A percentile compares a stretch with the other conserved stretches of the same genome.
phyloP scores from a whole-genome alignment of 768 basidiomycete species.

The Lepiota brunneoincarnata region DNA sequence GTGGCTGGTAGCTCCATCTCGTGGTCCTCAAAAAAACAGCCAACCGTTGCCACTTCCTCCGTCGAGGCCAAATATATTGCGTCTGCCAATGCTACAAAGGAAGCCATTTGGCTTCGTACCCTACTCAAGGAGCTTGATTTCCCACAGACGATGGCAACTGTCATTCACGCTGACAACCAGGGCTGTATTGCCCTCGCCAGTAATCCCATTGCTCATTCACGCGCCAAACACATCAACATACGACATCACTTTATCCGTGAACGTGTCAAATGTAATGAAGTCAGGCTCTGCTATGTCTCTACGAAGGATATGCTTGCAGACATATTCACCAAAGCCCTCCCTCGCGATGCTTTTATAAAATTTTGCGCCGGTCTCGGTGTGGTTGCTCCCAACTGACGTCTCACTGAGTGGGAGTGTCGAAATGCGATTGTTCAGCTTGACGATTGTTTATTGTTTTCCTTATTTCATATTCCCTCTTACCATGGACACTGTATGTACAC shows the following conservation, averaged over 20 bases:
- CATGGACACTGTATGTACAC: too few species aligned
- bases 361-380: too few species aligned
- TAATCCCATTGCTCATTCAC: constrained; percentile 15
- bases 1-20: constrained; percentile 26
- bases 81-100: constrained; percentile 26
- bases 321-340: constrained; percentile 17
- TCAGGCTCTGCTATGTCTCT: constrained; percentile 11
- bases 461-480: too few species aligned
- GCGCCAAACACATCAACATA: constrained; percentile 18
- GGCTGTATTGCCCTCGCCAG: constrained; percentile 14
- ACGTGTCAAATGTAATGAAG: background rate
- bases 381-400: too few species aligned
- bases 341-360: too few species aligned
- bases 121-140: too few species aligned
- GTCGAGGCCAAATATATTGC: constrained; percentile 22
- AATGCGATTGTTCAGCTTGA: too few species aligned
- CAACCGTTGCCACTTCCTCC: constrained; percentile 30
- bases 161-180: constrained; percentile 17
- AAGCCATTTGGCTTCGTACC: constrained; percentile 23
- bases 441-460: too few species aligned
- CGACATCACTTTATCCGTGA: constrained; percentile 15
- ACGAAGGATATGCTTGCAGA: constrained; percentile 15
- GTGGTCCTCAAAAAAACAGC: constrained; percentile 34
- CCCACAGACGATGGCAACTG: background rate
- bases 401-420: too few species aligned